phyloP scores from a whole-genome alignment of 768 basidiomycete species.

The Clitopilus hobsonii region DNA sequence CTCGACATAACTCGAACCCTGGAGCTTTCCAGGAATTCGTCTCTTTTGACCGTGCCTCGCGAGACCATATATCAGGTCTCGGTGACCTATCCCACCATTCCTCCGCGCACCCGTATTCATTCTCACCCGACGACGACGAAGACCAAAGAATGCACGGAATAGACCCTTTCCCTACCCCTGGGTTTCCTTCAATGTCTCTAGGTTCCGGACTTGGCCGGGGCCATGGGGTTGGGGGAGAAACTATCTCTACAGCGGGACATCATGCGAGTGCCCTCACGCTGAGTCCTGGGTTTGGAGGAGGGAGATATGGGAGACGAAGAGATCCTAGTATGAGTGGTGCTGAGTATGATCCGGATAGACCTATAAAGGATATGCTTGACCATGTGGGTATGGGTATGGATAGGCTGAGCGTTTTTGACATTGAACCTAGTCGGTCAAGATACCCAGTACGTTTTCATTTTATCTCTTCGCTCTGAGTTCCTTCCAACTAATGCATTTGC shows the following conservation, averaged over 20 bases:
- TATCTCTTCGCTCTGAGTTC: conserved; percentile 2
- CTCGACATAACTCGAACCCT: conserved; percentile 63
- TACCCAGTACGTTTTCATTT: conserved; percentile 31
- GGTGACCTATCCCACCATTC: conserved; percentile 16
- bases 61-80: conserved; percentile 47
- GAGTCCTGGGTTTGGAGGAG: conserved; percentile 72
- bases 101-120: conserved; percentile 52
- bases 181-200: neutral
- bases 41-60: conserved; percentile 56
- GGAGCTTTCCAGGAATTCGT: conserved; percentile 50
- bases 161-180: conserved; percentile 39
- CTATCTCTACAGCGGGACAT: conserved; percentile 80
- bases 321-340: conserved; percentile 66
- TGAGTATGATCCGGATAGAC: conserved; percentile 84
- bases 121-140: conserved; percentile 53
- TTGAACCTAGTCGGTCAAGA: conserved; percentile 47
- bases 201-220: neutral
- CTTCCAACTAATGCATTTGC: conserved; percentile 2
- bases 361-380: conserved; percentile 67
- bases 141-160: conserved; percentile 40
- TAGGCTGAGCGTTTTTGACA: conserved; percentile 53
- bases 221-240: conserved; percentile 47
- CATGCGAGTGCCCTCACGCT: conserved; percentile 88
- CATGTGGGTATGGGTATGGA: conserved; percentile 37
- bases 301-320: conserved; percentile 35